phyloP scores from a whole-genome alignment of 2,329 filamentous ascomycete species.

The Colletotrichum tropicale region DNA sequence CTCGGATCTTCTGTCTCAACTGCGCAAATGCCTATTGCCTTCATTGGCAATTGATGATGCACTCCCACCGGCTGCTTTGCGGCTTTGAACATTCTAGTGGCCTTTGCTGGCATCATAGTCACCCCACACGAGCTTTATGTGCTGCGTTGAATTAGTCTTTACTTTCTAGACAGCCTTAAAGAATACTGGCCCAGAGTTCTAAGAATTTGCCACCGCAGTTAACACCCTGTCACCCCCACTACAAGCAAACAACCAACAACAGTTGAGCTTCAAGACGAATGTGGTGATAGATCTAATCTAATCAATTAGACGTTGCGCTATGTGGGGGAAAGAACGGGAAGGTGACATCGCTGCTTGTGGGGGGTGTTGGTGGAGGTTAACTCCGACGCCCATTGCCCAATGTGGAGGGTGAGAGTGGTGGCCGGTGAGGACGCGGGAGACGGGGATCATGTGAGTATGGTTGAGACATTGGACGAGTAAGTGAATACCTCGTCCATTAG shows the following conservation, averaged over 20 bases:
- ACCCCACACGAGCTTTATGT: not conserved
- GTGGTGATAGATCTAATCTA: not conserved
- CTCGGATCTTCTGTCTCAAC: not conserved
- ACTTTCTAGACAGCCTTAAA: not conserved
- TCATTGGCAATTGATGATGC: not conserved
- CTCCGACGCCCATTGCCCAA: not conserved
- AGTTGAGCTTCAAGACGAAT: not conserved
- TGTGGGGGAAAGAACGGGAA: not conserved
- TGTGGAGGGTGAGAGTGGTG: not conserved
- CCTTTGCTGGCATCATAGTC: not conserved
- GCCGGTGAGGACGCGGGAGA: not conserved
- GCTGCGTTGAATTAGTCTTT: not conserved
- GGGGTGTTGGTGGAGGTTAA: conserved; percentile 4
- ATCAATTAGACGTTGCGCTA: not conserved
- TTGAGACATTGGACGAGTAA: not conserved
- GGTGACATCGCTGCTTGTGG: not conserved
- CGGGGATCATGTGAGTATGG: not conserved
- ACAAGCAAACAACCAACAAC: not conserved
- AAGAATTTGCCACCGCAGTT: not conserved
- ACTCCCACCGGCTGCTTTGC: not conserved
- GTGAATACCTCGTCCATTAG: not conserved
- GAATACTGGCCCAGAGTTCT: not conserved
- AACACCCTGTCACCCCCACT: not conserved
- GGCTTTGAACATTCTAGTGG: not conserved
- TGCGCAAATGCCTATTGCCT: not conserved